Percentiles rank a stretch among this genome's conserved stretches.
These are phyloP conservation scores for Metschnikowia rubicola DNA, from an alignment of 805 yeast genomes.

Conservation along the genomic window DNA sequence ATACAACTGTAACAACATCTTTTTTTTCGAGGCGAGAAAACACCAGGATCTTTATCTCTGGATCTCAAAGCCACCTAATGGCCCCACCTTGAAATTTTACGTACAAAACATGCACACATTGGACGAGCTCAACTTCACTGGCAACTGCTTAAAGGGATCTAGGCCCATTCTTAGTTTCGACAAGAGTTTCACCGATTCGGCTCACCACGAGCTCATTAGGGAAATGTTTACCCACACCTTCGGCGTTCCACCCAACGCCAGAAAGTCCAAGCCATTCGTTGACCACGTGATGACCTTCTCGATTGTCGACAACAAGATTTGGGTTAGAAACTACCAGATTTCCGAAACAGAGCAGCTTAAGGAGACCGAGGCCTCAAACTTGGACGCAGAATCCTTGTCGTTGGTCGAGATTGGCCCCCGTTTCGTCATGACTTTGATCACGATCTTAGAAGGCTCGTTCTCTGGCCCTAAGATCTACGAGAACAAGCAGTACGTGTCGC, in stretches of 20 bases:
- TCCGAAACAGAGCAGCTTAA: constrained; percentile 60
- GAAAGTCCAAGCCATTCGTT: constrained; percentile 89
- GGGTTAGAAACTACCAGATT: constrained; percentile 95
- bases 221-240: constrained; percentile 77
- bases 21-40: constrained; percentile 93
- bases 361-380: constrained; percentile 43
- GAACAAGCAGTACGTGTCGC: constrained; percentile 94
- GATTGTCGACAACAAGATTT: constrained; percentile 86
- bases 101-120: constrained; percentile 93
- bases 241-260: constrained; percentile 93
- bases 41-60: constrained; percentile 93
- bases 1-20: constrained; percentile 92
- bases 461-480: constrained; percentile 98
- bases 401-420: constrained; percentile 96
- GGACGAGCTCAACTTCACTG: constrained; percentile 94
- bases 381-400: constrained; percentile 57
- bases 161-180: constrained; percentile 93
- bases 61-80: constrained; percentile 96
- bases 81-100: constrained; percentile 92
- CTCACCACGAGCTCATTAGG: constrained; percentile 70
- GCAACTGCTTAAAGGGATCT: constrained; percentile 92
- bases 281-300: constrained; percentile 94
- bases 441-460: constrained; percentile 92
- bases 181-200: constrained; percentile 59
- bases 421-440: constrained; percentile 86